Evolutionary conservation across 371 early-diverging fungal genomes (phyloP).

Genomic region (Lichtheimia ramosa): DNA sequence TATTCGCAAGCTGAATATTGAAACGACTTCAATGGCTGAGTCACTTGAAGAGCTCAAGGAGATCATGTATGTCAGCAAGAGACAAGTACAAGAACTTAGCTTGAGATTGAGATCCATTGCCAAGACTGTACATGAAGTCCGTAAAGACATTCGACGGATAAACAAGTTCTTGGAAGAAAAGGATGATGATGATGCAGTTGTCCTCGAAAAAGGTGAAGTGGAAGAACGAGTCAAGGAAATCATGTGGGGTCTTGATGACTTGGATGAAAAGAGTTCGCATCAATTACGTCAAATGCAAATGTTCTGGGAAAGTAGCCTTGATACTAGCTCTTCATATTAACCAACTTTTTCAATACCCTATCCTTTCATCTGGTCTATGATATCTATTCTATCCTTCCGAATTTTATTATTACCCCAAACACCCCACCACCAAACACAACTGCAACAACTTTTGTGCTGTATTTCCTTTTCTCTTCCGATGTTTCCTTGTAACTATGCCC

Average conservation of each 20-base stretch:
- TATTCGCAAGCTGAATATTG: conserved; percentile 34
- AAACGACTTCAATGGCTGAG: conserved; percentile 44
- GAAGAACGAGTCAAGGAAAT: conserved; percentile 50
- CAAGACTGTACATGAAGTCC: conserved; percentile 53
- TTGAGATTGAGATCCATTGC: conserved; percentile 47
- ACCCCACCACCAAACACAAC: too few relatives aligned
- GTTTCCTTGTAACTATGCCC: too few relatives aligned
- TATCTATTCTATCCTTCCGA: too few relatives aligned
- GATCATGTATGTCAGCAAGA: conserved; percentile 53
- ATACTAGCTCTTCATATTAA: background rate
- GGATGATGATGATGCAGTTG: conserved; percentile 52
- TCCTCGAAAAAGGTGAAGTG: conserved; percentile 52
- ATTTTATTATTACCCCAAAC: too few relatives aligned
- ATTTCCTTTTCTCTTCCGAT: too few relatives aligned
- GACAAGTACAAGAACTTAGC: conserved; percentile 48
- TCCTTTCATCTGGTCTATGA: too few relatives aligned
- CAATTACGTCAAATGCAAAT: conserved; percentile 43
- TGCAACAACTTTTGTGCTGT: too few relatives aligned
- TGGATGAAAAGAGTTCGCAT: conserved; percentile 39
- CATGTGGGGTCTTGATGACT: conserved; percentile 56
- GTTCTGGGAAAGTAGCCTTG: conserved; percentile 39
- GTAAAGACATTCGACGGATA: conserved; percentile 51
- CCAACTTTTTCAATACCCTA: too few relatives aligned
- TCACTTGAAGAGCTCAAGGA: conserved; percentile 53
- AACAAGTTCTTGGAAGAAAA: conserved; percentile 50